Percentiles rank a stretch among this genome's conserved stretches.
These are phyloP conservation scores for Fusarium sterilihyphosum DNA, from an alignment of 2,329 filamentous ascomycete genomes.

Conservation along the genomic window DNA sequence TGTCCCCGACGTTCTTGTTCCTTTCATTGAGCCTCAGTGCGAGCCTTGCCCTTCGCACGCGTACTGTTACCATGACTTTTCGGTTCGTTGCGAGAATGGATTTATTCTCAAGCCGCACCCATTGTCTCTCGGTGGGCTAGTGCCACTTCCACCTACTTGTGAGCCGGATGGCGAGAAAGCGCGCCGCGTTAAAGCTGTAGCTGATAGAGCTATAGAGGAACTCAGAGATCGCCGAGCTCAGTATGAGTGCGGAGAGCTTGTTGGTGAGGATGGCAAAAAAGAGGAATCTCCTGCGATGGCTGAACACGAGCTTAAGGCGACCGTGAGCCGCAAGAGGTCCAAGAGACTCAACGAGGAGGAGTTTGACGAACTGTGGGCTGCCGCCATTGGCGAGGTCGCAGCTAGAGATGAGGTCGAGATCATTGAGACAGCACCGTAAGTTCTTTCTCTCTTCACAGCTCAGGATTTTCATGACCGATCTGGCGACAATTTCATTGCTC, in stretches of 20 bases:
- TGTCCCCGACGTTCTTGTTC: slow-evolving; percentile 77
- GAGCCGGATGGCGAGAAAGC: slow-evolving; percentile 95
- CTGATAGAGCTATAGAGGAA: slow-evolving; percentile 87
- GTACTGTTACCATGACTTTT: slow-evolving; percentile 82
- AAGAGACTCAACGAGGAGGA: slow-evolving; percentile 87
- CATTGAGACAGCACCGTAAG: slow-evolving; percentile 63
- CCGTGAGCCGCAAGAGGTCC: slow-evolving; percentile 78
- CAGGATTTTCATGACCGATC: slow-evolving; percentile 16
- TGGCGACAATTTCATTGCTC: slow-evolving; percentile 36
- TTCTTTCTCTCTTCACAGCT: slow-evolving; percentile 43
- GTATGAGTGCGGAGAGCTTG: slow-evolving; percentile 85
- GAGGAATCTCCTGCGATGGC: slow-evolving; percentile 67
- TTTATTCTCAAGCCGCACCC: slow-evolving; percentile 89
- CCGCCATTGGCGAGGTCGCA: slow-evolving; percentile 77
- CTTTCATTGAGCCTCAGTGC: slow-evolving; percentile 80
- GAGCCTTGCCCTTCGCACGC: slow-evolving; percentile 92
- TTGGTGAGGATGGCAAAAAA: slow-evolving; percentile 68
- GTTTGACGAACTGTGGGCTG: slow-evolving; percentile 88
- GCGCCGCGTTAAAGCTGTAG: slow-evolving; percentile 84
- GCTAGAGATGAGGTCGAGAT: slow-evolving; percentile 68
- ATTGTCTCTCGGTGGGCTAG: slow-evolving; percentile 78
- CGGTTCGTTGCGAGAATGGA: slow-evolving; percentile 83
- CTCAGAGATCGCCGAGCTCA: slow-evolving; percentile 86
- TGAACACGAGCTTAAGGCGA: slow-evolving; percentile 80
- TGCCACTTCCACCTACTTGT: slow-evolving; percentile 90